These are phyloP conservation scores for sorghum (Sorghum bicolor) DNA, from an alignment of 176 grass and related monocot genomes.

Conservation along the genomic window Sorghum_bicolor_NCBIv3 NC_012873.2:3847501-3848000, in stretches of 20 bases:
- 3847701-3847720: background rate
- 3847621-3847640: background rate
- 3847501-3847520: background rate
- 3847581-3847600: constrained; percentile 16
- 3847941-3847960: background rate
- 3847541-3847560: background rate
- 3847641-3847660: background rate
- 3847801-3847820: background rate
- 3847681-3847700: background rate
- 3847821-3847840: background rate
- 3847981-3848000: background rate
- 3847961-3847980: constrained; percentile 1
- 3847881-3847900: background rate
- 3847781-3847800: background rate
- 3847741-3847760: background rate
- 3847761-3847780: background rate
- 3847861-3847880: background rate
- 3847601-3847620: constrained; percentile 25
- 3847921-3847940: background rate
- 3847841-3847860: background rate
- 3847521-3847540: constrained; percentile 12
- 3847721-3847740: background rate
- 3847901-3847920: background rate
- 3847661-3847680: background rate
- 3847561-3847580: background rate